Conservation (phyloP, 805 yeast species). For the Candida coleopterorum region DNA sequence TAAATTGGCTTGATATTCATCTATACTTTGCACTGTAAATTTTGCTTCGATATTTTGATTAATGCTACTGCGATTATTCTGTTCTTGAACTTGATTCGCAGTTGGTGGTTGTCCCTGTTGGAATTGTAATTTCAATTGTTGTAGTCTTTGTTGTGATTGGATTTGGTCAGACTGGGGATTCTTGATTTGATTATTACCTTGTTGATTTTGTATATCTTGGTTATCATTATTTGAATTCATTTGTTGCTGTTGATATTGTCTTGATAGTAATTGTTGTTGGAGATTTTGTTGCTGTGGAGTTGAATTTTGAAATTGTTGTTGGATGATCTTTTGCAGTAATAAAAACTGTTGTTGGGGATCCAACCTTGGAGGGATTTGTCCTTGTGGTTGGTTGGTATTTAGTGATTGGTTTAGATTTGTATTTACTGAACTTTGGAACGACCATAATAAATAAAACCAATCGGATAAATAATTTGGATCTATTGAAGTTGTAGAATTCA, state of each 20-base stretch:
- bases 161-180: constrained; percentile 13
- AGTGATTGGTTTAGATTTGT: constrained; percentile 24
- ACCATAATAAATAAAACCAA: constrained; percentile 55
- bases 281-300: constrained; percentile 8
- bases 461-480: constrained; percentile 47
- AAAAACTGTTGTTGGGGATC: constrained; percentile 10
- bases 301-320: constrained; percentile 6
- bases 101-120: constrained; percentile 15
- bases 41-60: constrained; percentile 2
- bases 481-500: constrained; percentile 19
- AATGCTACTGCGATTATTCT: no score
- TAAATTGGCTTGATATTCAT: constrained; percentile 19
- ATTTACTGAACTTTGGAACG: constrained; percentile 42
- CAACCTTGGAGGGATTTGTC: not conserved
- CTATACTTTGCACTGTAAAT: constrained; percentile 13
- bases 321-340: constrained; percentile 3
- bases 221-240: not conserved
- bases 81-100: constrained; percentile 11
- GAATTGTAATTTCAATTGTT: constrained; percentile 20
- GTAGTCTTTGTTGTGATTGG: constrained; percentile 20
- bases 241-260: constrained; percentile 7
- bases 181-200: not conserved
- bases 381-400: constrained; percentile 3
- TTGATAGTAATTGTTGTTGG: constrained; percentile 7
- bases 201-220: not conserved